Percentiles rank a stretch among this genome's conserved stretches.
These are phyloP conservation scores for Ogataea nakhonphanomensis DNA, from an alignment of 805 yeast species.

Conservation along the genomic window DNA sequence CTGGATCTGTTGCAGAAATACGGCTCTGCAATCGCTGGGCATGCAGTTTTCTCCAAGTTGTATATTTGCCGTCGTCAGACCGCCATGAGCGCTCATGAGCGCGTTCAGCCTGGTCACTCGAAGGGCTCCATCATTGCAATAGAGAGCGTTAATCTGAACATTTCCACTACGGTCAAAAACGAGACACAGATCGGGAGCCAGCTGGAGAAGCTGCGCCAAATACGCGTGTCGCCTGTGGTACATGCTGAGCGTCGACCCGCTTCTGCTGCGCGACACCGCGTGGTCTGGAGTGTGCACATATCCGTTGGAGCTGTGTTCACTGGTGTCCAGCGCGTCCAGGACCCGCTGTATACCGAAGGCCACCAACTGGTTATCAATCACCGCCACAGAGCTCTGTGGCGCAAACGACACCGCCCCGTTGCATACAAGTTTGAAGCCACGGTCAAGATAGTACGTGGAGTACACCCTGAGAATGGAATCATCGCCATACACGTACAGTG, in stretches of 20 bases:
- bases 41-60: constrained; percentile 28
- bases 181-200: constrained; percentile 38
- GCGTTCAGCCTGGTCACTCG: constrained; percentile 36
- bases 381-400: constrained; percentile 23
- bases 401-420: constrained; percentile 50
- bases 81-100: constrained; percentile 14
- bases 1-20: constrained; percentile 26
- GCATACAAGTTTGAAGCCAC: constrained; percentile 51
- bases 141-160: constrained; percentile 43
- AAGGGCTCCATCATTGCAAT: constrained; percentile 47
- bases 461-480: constrained; percentile 64
- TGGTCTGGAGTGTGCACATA: background rate
- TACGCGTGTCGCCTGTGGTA: constrained; percentile 17
- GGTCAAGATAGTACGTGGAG: constrained; percentile 60
- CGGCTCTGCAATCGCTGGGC: constrained; percentile 27
- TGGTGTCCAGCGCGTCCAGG: constrained; percentile 19
- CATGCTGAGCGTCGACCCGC: constrained; percentile 15
- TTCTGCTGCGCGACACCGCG: constrained; percentile 15
- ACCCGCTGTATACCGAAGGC: constrained; percentile 26
- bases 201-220: constrained; percentile 26
- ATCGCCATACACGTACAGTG: constrained; percentile 61
- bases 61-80: constrained; percentile 18
- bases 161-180: constrained; percentile 41
- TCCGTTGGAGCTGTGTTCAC: constrained; percentile 2
- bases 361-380: constrained; percentile 39